Evolutionary conservation across 2,329 filamentous ascomycete species (phyloP).

Genomic region (Ciborinia camelliae): DNA sequence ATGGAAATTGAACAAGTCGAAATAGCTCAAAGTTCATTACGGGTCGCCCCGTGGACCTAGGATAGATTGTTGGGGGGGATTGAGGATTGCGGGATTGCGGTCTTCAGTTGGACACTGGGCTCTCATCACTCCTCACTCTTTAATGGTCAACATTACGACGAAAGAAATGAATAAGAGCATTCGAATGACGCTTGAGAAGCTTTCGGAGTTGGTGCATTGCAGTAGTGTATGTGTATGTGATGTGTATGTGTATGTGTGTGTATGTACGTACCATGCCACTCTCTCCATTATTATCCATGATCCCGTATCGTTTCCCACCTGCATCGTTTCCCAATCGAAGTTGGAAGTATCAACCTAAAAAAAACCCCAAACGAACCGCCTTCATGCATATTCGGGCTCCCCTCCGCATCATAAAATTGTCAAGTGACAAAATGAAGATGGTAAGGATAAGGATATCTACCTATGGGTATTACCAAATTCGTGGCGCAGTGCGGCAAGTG

Average conservation of each 20-base stretch:
- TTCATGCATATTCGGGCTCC: conserved; percentile 1
- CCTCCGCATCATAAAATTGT: conserved; percentile 15
- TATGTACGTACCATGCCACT: background rate
- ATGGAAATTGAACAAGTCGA: conserved; percentile 1
- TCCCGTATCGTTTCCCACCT: too few relatives aligned
- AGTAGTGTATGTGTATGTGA: too few relatives aligned
- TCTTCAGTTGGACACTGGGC: conserved; percentile 2
- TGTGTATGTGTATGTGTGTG: too few relatives aligned
- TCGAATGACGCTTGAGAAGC: background rate
- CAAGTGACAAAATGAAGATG: conserved; percentile 18
- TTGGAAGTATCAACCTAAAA: conserved; percentile 10
- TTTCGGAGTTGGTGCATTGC: conserved; percentile 8
- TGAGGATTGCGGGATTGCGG: conserved; percentile 10
- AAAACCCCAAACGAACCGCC: background rate
- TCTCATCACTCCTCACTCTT: background rate
- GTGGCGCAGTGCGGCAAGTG: conserved; percentile 16
- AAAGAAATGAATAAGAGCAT: conserved; percentile 7
- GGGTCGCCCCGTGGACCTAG: conserved; percentile 2
- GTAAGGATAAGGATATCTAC: too few relatives aligned
- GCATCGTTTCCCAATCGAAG: conserved; percentile 16
- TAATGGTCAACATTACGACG: conserved; percentile 13
- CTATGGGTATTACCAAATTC: background rate
- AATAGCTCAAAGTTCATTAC: conserved; percentile 9
- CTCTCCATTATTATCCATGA: too few relatives aligned
- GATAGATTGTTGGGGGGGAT: background rate